Evolutionary conservation across 2,329 filamentous ascomycete genomes (phyloP), one percentile per base, ranked within the genome.

Genomic region (Amauroascus verrucosus): DNA sequence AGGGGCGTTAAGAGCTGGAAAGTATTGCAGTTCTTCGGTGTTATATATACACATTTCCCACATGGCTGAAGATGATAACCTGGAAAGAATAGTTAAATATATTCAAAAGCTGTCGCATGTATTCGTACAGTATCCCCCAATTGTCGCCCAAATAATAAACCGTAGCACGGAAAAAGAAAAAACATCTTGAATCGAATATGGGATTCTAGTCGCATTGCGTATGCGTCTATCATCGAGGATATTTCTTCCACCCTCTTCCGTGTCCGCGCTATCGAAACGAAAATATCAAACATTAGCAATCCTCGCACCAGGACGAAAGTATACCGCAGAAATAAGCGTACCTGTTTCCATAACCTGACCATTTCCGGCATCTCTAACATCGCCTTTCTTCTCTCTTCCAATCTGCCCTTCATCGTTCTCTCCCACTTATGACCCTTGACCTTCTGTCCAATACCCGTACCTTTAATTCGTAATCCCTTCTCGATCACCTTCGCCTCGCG

Each of bases 351-450:
- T 70, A 86, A 78, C 70, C 85, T 81, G 68, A 98, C 87, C 75
- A 97, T 80, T 65, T 85, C 82, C 59, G 91, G 89, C 93, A 98
- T 98, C 56, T 84, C 83, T 75, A 94, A 71, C 88, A 97, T 96
- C 56, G 93, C 93, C 70, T 87, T 80, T 78, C 85, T 86, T 73
- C 89, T 83, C 74, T 86, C 82, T 69, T 95, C 88, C 79, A 97
- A 80, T 71, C 84, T 86, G 57, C 79, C 77, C 72, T 86, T 84
- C 75, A 96, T 75, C 64, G 85, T 85, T 67, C 93, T 82, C 77
- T 98, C 93, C 82, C 90, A 87, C 63, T 82, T 78, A 72, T 96
- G 91, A 70, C 93, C 93, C 84, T 97, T 98, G 69, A 96, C 91
- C 71, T 79, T 83, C 73, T 96, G 84, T 54, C 89, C 91, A 61